Percentiles rank a stretch among this genome's conserved stretches.
Evolutionary conservation across 2,329 filamentous ascomycete genomes (phyloP).

Genomic region (Trichoderma simmonsii): DNA sequence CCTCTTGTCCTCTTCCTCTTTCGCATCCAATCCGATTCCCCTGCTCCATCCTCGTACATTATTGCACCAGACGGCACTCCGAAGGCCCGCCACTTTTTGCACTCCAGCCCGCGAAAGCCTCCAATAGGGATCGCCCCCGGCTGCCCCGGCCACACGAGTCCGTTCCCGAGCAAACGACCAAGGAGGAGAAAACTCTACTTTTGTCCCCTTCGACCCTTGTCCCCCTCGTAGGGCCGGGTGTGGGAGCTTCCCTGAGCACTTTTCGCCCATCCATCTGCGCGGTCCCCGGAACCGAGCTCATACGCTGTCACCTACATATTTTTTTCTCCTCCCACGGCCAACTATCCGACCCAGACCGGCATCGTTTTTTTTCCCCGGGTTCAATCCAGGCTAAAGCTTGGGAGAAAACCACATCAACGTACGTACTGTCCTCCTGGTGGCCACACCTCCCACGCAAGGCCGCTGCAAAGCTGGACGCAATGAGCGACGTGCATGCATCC

Average conservation of each 20-base stretch:
- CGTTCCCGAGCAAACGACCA: neutral
- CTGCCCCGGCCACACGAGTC: neutral
- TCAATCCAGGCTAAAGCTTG: slow-evolving; percentile 9
- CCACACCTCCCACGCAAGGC: neutral
- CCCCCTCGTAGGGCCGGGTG: neutral
- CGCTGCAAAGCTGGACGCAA: slow-evolving; percentile 10
- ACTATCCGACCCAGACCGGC: neutral
- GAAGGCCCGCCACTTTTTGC: neutral
- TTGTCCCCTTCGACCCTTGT: neutral
- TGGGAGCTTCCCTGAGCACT: neutral
- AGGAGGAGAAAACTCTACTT: neutral
- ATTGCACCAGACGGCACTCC: neutral
- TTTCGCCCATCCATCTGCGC: neutral
- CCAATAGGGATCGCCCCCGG: slow-evolving; percentile 3
- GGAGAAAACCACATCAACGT: neutral
- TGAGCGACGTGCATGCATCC: slow-evolving; percentile 18
- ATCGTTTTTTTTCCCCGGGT: slow-evolving; percentile 2
- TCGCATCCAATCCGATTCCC: neutral
- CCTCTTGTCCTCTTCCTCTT: neutral
- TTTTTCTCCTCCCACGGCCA: neutral
- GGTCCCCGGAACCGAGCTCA: neutral
- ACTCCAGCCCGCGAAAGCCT: neutral
- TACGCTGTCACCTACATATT: neutral
- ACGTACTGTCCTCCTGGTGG: neutral
- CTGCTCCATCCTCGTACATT: neutral